Evolutionary conservation across 2,329 filamentous ascomycete genomes (phyloP).

Genomic region (Pseudocercospora vitis): DNA sequence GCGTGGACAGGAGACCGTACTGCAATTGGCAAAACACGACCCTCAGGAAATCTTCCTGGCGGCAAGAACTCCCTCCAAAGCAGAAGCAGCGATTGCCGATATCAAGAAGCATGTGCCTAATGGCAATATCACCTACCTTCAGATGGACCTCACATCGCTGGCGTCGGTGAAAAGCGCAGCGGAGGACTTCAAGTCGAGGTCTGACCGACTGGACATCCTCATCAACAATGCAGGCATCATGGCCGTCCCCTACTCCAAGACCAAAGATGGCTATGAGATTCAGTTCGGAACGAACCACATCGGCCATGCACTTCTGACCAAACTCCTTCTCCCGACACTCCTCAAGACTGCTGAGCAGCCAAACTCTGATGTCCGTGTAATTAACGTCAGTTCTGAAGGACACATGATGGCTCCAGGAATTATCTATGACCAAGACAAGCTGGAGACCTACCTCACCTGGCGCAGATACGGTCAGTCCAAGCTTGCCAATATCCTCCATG

Average conservation of each 20-base stretch:
- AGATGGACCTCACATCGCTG: conserved; percentile 54
- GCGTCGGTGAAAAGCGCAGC: conserved; percentile 51
- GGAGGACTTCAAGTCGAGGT: conserved; percentile 38
- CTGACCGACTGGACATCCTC: conserved; percentile 41
- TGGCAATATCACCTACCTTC: conserved; percentile 46
- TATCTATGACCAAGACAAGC: conserved; percentile 39
- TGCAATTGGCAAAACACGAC: conserved; percentile 47
- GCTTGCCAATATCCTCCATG: conserved; percentile 60
- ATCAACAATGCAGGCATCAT: conserved; percentile 44
- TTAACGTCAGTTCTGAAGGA: conserved; percentile 45
- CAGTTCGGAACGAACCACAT: conserved; percentile 55
- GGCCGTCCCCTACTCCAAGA: conserved; percentile 39
- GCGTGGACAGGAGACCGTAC: conserved; percentile 40
- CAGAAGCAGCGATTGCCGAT: conserved; percentile 43
- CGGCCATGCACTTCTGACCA: conserved; percentile 51
- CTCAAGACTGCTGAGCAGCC: conserved; percentile 41
- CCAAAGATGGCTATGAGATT: conserved; percentile 52
- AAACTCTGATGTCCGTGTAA: conserved; percentile 46
- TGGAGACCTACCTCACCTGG: conserved; percentile 37
- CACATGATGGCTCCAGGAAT: conserved; percentile 33
- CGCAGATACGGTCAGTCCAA: conserved; percentile 63
- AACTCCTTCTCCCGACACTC: conserved; percentile 48
- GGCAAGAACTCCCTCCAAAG: conserved; percentile 47
- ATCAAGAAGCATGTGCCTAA: conserved; percentile 41
- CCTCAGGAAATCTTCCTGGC: conserved; percentile 51